phyloP scores from a whole-genome alignment of 306 rosid species.

The Corylus heterophylla region DNA sequence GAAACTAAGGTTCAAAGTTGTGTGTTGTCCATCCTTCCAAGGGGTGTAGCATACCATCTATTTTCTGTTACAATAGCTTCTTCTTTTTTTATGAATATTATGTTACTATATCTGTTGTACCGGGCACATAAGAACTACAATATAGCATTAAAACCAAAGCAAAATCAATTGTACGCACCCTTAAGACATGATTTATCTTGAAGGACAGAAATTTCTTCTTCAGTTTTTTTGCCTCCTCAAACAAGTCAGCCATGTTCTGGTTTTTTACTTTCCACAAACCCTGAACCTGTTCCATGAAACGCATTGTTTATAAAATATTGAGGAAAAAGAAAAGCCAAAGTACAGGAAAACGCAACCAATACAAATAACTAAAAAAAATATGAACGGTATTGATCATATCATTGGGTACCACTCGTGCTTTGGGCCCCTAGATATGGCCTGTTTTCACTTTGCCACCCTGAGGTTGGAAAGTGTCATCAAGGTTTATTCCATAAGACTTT shows the following conservation, averaged over 20 bases:
- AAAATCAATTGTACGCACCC: constrained; percentile 59
- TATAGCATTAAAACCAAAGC: not conserved
- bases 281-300: constrained; percentile 63
- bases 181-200: constrained; percentile 75
- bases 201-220: constrained; percentile 70
- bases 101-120: not conserved
- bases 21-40: not conserved
- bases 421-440: not conserved
- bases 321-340: constrained; percentile 21
- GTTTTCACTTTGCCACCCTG: not conserved
- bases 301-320: constrained; percentile 11
- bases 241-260: constrained; percentile 56
- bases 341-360: not conserved
- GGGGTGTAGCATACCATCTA: not conserved
- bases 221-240: constrained; percentile 66
- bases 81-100: not conserved
- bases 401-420: not conserved
- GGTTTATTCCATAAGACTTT: not conserved
- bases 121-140: not conserved
- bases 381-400: not conserved
- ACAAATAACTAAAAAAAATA: not conserved
- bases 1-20: not conserved
- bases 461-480: not conserved
- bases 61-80: not conserved
- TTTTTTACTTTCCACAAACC: constrained; percentile 83